phyloP scores from a whole-genome alignment of 2,329 filamentous ascomycete species.

The Laburnicola sp. region DNA sequence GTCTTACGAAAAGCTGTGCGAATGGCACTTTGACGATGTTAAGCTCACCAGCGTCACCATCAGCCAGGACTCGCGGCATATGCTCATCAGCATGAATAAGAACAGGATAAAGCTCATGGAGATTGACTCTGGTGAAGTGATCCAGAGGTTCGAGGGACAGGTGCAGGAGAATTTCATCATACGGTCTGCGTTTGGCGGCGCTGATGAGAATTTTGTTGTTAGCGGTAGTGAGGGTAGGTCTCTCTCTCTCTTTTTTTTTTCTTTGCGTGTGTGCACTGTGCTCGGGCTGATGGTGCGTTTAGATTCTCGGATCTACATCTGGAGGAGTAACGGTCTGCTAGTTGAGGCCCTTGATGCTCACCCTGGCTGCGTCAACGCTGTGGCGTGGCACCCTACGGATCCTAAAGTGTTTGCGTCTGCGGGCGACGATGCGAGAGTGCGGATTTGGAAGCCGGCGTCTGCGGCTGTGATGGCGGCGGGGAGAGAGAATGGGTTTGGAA shows the following conservation, averaged over 20 bases:
- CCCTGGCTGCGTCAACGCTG: conserved; percentile 77
- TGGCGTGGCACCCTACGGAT: conserved; percentile 84
- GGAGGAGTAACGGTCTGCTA: conserved; percentile 79
- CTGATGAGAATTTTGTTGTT: conserved; percentile 86
- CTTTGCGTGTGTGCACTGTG: neutral
- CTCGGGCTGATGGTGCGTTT: neutral
- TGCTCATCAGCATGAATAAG: conserved; percentile 81
- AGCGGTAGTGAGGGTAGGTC: conserved; percentile 83
- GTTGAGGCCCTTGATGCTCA: conserved; percentile 80
- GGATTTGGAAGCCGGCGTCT: conserved; percentile 64
- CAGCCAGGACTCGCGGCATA: conserved; percentile 75
- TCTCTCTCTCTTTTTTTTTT: neutral
- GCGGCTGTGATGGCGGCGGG: conserved; percentile 10
- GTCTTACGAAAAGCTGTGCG: conserved; percentile 74
- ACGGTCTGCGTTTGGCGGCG: conserved; percentile 81
- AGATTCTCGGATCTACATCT: conserved; percentile 78
- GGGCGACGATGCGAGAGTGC: conserved; percentile 82
- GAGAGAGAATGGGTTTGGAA: too few species aligned
- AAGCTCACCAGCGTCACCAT: conserved; percentile 79
- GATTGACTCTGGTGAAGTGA: conserved; percentile 69
- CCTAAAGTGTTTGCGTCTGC: conserved; percentile 86
- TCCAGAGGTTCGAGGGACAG: conserved; percentile 76
- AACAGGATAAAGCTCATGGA: conserved; percentile 79
- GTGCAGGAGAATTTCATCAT: conserved; percentile 78
- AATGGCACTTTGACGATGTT: conserved; percentile 68